Percentiles rank a stretch among this genome's conserved stretches.
phyloP scores from a whole-genome alignment of 2,329 filamentous ascomycete species.

The Macrophomina tecta region DNA sequence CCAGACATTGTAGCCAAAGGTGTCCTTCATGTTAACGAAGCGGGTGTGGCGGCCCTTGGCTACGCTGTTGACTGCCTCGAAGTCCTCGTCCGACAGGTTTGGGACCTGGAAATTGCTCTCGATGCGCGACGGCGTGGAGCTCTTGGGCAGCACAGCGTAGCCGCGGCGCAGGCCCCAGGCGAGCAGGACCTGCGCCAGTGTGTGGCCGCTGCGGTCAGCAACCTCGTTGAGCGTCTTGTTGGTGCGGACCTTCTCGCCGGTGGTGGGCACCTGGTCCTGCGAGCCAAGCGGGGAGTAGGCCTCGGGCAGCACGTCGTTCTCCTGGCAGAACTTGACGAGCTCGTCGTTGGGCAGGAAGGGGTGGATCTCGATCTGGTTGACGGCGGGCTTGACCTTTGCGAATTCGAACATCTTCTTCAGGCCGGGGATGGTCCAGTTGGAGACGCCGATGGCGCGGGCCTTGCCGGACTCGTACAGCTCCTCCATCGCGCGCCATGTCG shows the following conservation, averaged over 20 bases:
- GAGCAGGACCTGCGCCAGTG: constrained; percentile 80
- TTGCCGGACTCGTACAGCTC: constrained; percentile 65
- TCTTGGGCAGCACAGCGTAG: constrained; percentile 50
- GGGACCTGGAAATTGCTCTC: constrained; percentile 70
- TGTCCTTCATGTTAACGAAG: constrained; percentile 84
- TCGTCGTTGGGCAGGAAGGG: constrained; percentile 72
- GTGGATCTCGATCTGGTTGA: constrained; percentile 78
- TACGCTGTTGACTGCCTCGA: constrained; percentile 66
- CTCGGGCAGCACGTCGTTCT: constrained; percentile 65
- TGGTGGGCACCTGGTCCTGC: constrained; percentile 71
- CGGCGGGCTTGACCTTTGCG: constrained; percentile 69
- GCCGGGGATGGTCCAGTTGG: constrained; percentile 72
- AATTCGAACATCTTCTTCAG: constrained; percentile 71
- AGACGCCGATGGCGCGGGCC: constrained; percentile 72
- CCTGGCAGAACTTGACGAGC: constrained; percentile 63
- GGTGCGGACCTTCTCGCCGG: constrained; percentile 71
- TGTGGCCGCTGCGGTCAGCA: constrained; percentile 75
- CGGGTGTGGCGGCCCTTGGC: constrained; percentile 70
- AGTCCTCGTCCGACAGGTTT: constrained; percentile 60
- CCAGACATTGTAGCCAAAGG: constrained; percentile 73
- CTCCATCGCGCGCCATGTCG: constrained; percentile 73
- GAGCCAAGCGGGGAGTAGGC: constrained; percentile 74
- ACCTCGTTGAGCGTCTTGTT: constrained; percentile 71
- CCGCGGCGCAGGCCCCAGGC: constrained; percentile 83
- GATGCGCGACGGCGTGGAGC: constrained; percentile 48